Evolutionary conservation across 1,139 yeast species (phyloP), one percentile per base, ranked within the genome.

Genomic region (Diutina catenulata): DNA sequence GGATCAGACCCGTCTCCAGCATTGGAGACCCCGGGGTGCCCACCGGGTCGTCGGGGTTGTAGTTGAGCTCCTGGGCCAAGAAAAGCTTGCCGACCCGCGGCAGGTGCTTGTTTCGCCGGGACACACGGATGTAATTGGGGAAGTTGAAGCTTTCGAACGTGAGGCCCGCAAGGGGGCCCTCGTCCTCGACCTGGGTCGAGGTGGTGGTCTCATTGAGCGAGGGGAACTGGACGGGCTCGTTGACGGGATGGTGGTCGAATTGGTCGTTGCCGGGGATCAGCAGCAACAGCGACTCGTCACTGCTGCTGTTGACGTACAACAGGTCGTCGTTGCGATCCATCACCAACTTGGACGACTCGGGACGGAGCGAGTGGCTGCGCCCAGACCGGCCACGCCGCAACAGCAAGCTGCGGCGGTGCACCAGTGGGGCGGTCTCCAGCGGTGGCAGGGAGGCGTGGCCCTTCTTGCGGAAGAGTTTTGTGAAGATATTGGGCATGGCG

Each of bases 41-140:
- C 23, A 21, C 8, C 33, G 50, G 52, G 25, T 9, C 33, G 20
- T 14, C 35, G 19, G 18, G 36, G 18, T 11, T 11, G 5, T 15
- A 5, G 41, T 65, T 62, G 42, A 87, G 59, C 55, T 86, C 94
- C 55, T 87, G 96, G 1, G 95, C 94, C 33, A 86, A 59, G 47
- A 87, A 84, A 37, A 86, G 53, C 42, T 80, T 62, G 46, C 71
- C 71, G 42, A 42, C 32, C 26, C 57, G 59, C 2, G 75, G 67
- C 36, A 74, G 61, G 38, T 57, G 58, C 41, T 61, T 64, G 42
- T 67, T 61, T 42, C 64, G 68, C 43, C 66, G 64, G 42, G 64
- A 61, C 3, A 68, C 56, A 48, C 67, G 71, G 37, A 76, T 57
- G 49, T 78, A 74, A 43, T 68, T 70, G 6, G 87, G 82, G 28